Evolutionary conservation across 441 rosid genomes (phyloP), one percentile per base, ranked within the genome.

Genomic region (Rhodomyrtus psidioides): DNA sequence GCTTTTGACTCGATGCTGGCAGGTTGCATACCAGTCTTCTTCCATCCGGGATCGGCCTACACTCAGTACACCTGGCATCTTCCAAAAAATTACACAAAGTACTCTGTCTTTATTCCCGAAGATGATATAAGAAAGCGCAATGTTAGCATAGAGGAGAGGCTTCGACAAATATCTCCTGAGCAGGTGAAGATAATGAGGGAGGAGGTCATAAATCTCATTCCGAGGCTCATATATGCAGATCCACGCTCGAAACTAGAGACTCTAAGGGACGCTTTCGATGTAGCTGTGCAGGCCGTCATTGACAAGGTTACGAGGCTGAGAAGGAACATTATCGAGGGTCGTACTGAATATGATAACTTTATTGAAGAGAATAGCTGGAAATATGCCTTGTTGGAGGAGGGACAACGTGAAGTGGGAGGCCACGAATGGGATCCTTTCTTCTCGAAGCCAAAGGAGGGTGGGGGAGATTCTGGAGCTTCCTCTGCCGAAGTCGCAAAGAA

Each of bases 341-440:
- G 84, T 34, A 82, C 84, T 53, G 58, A 82, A 44, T 82, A 82
- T 27, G 84, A 82, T 42, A 82, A 82, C 58, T 82, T 97, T 81
- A 93, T 96, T 87, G 99, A 97, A 89, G 99, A 97, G 91, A 96
- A 96, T 86, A 95, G 98, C 86, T 97, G 99, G 99, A 97, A 97
- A 89, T 97, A 97, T 82, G 96, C 91, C 0, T 90, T 97, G 90
- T 86, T 97, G 85, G 99, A 97, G 55, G 97, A 94, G 90, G 99
- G 99, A 34, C 92, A 94, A 81, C 90, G 98, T 7, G 95, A 94
- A 87, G 99, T 90, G 1, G 98, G 99, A 39, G 94, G 90, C 46
- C 99, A 97, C 74, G 95, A 92, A 54, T 97, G 99, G 99, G 99
- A 97, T 84, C 99, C 99, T 4, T 97, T 97, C 94, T 97, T 97